A percentile compares a stretch with the other conserved stretches of the same genome.
Conservation (phyloP, 2,329 filamentous ascomycete genomes). For the Diplodia intermedia region DNA sequence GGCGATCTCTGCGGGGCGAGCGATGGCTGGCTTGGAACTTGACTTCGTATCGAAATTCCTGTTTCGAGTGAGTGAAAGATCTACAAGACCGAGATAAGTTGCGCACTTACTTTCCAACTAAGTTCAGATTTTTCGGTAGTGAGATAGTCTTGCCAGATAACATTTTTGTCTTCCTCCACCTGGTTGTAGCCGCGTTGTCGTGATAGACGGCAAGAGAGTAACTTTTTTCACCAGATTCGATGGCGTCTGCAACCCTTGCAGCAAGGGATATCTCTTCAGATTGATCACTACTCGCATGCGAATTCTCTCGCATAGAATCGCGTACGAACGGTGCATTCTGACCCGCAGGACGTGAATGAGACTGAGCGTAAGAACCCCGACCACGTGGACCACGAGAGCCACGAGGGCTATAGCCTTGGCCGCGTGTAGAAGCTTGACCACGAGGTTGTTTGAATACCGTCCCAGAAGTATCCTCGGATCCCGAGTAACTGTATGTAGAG, state of each 20-base stretch:
- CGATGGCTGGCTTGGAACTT: slow-evolving; percentile 3
- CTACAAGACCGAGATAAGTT: too few relatives aligned
- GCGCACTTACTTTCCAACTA: not conserved
- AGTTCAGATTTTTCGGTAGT: not conserved
- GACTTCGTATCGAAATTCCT: not conserved
- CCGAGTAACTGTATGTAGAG: not conserved
- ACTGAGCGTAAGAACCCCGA: not conserved
- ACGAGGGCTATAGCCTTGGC: not conserved
- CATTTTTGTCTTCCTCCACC: not conserved
- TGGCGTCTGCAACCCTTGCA: not conserved
- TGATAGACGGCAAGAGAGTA: slow-evolving; percentile 2
- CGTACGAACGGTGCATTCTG: not conserved
- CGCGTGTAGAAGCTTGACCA: not conserved
- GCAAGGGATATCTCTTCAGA: not conserved
- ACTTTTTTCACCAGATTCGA: not conserved
- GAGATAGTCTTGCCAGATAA: not conserved
- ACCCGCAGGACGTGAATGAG: not conserved
- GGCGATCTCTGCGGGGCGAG: slow-evolving; percentile 6
- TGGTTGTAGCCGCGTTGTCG: not conserved
- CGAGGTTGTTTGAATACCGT: not conserved
- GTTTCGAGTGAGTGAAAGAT: not conserved
- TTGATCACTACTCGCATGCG: not conserved
- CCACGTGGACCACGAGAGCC: not conserved
- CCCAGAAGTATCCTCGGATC: not conserved
- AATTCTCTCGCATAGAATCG: not conserved